phyloP scores from a whole-genome alignment of 257 asterid genomes.

The Ilex asprella region DNA sequence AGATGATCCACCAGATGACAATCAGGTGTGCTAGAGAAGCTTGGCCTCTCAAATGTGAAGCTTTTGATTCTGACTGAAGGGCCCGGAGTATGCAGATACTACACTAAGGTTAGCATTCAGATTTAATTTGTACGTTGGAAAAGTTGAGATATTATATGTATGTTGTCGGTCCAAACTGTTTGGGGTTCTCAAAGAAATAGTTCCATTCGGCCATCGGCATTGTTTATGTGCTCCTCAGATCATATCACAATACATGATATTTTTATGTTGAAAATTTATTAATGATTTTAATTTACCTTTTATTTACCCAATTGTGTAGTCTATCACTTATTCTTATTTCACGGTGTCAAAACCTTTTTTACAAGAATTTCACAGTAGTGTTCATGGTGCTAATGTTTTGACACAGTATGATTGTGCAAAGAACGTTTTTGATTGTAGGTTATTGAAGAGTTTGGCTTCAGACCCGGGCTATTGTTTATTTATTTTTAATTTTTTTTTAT shows the following conservation, averaged over 20 bases:
- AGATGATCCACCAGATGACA: constrained; percentile 30
- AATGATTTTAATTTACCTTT: background rate
- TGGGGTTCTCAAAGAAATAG: no score
- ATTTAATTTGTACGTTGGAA: no score
- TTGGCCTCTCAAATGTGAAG: constrained; percentile 26
- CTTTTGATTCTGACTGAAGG: constrained; percentile 31
- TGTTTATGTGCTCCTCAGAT: background rate
- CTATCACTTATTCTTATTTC: background rate
- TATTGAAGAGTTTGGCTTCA: constrained; percentile 11
- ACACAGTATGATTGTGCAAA: constrained; percentile 35
- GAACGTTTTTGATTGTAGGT: constrained; percentile 22
- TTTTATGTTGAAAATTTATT: no score
- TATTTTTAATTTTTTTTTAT: no score
- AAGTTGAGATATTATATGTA: no score
- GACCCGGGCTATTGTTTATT: constrained; percentile 1
- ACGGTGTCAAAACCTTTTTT: background rate
- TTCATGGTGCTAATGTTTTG: constrained; percentile 23
- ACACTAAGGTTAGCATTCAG: constrained; percentile 27
- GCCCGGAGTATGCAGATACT: constrained; percentile 30
- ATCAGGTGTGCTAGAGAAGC: constrained; percentile 20
- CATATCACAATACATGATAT: no score
- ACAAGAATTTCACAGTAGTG: constrained; percentile 29
- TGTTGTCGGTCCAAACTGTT: no score
- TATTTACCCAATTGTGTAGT: no score
- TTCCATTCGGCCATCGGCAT: no score